phyloP scores from a whole-genome alignment of 257 asterid species.

The Scutellaria baicalensis region DNA sequence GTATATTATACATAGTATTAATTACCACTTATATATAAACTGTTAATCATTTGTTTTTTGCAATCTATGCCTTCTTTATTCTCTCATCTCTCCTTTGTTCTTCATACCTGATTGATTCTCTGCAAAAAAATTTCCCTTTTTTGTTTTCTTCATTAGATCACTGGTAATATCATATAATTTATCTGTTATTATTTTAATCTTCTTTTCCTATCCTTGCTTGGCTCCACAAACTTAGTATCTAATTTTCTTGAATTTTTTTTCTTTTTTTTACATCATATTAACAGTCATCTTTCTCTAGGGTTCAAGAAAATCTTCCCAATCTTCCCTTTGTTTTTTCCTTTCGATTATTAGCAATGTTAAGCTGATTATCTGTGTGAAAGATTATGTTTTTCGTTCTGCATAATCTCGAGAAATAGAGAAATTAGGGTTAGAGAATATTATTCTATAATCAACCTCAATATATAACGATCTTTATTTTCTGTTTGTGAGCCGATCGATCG shows the following conservation, averaged over 20 bases:
- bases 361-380: neutral
- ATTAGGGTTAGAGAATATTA: constrained; percentile 13
- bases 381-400: neutral
- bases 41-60: neutral
- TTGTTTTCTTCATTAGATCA: constrained; percentile 2
- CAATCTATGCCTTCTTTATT: constrained; percentile 10
- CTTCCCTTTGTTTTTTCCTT: neutral
- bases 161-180: neutral
- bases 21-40: neutral
- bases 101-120: constrained; percentile 12
- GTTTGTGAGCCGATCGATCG: neutral
- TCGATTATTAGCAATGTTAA: neutral
- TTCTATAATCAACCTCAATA: no score
- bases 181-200: neutral
- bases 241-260: constrained; percentile 8
- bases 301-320: constrained; percentile 3
- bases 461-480: neutral
- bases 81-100: constrained; percentile 21
- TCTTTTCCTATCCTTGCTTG: constrained; percentile 14
- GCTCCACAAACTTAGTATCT: constrained; percentile 21
- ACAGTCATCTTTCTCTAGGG: constrained; percentile 6
- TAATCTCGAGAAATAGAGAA: neutral
- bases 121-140: neutral
- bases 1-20: neutral
- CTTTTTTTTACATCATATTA: neutral